Percentiles rank a stretch among this genome's conserved stretches.
Conservation (phyloP, 2,329 filamentous ascomycete species). For the Apiospora kogelbergensis region DNA sequence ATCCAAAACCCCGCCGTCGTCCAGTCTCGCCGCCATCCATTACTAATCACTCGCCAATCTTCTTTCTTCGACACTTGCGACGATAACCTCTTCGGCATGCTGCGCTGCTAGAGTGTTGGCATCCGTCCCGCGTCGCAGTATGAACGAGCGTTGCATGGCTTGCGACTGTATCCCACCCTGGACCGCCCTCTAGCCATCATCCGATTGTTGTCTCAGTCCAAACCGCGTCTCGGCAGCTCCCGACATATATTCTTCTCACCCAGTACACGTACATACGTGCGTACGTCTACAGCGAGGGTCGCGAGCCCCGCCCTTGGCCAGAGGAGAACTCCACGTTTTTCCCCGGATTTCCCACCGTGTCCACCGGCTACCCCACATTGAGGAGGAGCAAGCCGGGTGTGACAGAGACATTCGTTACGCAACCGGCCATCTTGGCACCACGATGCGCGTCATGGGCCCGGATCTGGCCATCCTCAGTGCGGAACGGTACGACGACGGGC, state of each 20-base stretch:
- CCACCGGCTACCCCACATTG: background rate
- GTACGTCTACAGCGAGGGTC: background rate
- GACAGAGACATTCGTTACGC: background rate
- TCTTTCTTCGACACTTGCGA: background rate
- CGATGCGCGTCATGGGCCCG: background rate
- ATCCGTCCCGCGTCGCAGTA: background rate
- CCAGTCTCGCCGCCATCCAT: background rate
- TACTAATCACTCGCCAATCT: background rate
- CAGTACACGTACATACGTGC: too few species aligned
- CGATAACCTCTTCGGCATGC: background rate
- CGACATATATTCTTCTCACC: background rate
- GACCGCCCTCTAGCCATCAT: background rate
- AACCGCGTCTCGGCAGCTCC: background rate
- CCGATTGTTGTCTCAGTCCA: background rate
- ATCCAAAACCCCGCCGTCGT: background rate
- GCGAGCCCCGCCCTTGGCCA: background rate
- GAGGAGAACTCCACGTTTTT: background rate
- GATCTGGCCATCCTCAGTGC: constrained; percentile 42
- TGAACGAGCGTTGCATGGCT: background rate
- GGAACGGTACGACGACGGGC: constrained; percentile 43
- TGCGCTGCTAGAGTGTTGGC: background rate
- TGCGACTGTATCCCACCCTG: background rate
- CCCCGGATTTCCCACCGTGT: background rate
- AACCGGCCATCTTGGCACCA: background rate
- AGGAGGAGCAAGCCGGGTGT: background rate